These are phyloP conservation scores for Mucor plumbeus DNA, from an alignment of 371 early-diverging fungal species.

Conservation along the genomic window DNA sequence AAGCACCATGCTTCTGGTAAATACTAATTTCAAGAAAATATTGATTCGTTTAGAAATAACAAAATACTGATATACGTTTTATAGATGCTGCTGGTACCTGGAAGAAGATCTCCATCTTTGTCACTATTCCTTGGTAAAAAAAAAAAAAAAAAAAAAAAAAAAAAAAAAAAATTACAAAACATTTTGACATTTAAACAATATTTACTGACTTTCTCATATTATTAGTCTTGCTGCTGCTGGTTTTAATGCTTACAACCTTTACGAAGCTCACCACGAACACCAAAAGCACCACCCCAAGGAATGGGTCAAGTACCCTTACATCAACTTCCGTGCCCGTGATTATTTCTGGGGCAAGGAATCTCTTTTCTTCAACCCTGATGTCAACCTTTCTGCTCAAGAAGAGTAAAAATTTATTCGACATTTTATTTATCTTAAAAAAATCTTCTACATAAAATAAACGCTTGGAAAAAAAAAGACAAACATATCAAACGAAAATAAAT, in stretches of 20 bases:
- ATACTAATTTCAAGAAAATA: slow-evolving; percentile 17
- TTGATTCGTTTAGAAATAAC: neutral
- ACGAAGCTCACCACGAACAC: slow-evolving; percentile 46
- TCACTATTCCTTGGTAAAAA: slow-evolving; percentile 52
- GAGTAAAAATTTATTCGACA: slow-evolving; percentile 11
- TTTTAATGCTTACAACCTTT: slow-evolving; percentile 53
- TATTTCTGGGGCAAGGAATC: slow-evolving; percentile 59
- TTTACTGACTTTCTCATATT: neutral
- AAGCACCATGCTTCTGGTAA: slow-evolving; percentile 54
- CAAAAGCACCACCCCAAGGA: slow-evolving; percentile 49
- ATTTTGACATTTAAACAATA: neutral
- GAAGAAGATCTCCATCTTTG: slow-evolving; percentile 58
- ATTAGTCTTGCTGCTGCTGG: slow-evolving; percentile 48
- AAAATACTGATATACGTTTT: neutral
- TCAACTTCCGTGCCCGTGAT: slow-evolving; percentile 46
- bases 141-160: slow-evolving; percentile 12
- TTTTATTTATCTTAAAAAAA: no score
- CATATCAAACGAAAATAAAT: neutral
- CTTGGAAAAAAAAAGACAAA: neutral
- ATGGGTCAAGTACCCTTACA: slow-evolving; percentile 51
- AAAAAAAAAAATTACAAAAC: neutral
- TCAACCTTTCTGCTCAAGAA: slow-evolving; percentile 45
- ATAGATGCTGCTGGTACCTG: slow-evolving; percentile 54
- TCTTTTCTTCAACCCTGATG: slow-evolving; percentile 57
- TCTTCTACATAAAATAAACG: neutral